These are phyloP conservation scores for Dictyostelium gargantuum DNA, from an alignment of 208 protist species.

Conservation along the genomic window DNA sequence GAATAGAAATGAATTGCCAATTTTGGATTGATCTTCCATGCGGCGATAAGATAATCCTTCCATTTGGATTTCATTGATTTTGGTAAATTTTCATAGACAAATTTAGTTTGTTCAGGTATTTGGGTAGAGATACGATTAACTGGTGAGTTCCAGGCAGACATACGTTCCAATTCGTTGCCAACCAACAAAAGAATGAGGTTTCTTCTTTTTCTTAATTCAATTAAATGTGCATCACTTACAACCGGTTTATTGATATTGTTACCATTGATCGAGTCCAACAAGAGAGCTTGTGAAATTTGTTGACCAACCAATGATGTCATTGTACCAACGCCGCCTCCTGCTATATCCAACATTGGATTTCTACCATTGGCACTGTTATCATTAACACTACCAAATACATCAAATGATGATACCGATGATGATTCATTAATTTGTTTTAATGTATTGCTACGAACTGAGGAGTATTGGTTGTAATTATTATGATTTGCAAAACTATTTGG, in stretches of 20 bases:
- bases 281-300: neutral
- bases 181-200: constrained; percentile 71
- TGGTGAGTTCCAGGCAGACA: constrained; percentile 75
- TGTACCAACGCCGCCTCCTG: constrained; percentile 56
- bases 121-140: constrained; percentile 22
- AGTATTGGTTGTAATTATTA: neutral
- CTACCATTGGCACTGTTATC: too few species aligned
- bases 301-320: neutral
- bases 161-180: constrained; percentile 76
- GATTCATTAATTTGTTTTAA: neutral
- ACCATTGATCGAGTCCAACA: neutral
- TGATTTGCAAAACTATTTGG: neutral
- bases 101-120: constrained; percentile 66
- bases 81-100: constrained; percentile 48
- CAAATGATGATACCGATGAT: neutral
- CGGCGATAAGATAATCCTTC: constrained; percentile 34
- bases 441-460: neutral
- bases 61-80: constrained; percentile 52
- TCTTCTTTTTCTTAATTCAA: constrained; percentile 9
- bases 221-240: neutral
- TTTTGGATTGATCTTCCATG: constrained; percentile 63
- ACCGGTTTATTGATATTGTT: neutral
- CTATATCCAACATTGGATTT: neutral
- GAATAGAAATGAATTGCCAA: constrained; percentile 39
- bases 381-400: neutral